Evolutionary conservation across 2,329 filamentous ascomycete genomes (phyloP), one percentile per base, ranked within the genome.

Genomic region (Sclerotinia subarctica): DNA sequence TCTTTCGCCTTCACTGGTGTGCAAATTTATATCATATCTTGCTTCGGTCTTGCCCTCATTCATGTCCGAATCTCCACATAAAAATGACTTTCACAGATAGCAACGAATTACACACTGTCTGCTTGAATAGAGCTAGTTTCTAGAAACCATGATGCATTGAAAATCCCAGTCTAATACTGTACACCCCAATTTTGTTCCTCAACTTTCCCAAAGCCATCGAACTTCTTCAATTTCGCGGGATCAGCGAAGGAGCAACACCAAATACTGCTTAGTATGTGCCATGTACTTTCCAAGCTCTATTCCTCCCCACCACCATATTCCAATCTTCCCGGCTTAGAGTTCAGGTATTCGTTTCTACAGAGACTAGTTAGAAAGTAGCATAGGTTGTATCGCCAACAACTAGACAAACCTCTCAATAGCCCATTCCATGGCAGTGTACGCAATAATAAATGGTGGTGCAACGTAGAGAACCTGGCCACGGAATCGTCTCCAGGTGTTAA

Each of bases 401-500:
- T n/a, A 44, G 46, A 82, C 88, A 76, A 86, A 98, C 95, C 89
- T 88, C 82, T 97, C 89, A 77, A 87, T 90, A 73, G 95, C 94
- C 95, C 95, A 99, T 79, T 91, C 82, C 90, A 98, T 91, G 73
- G 88, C 78, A 78, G 89, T 88, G 84, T 98, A 99, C 74, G 86
- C 93, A 74, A 85, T 80, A 72, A 95, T 76, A 75, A 97, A 82
- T 51, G 94, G 90, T 69, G 95, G 91, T 35, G 89, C 86, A 81
- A 94, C 89, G 86, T 94, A 99, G 75, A 98, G 88, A 74, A 96
- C 88, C 85, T 98, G 95, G 75, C 85, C 81, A 79, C 88, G 89
- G 82, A 90, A 91, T 77, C 95, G 89, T 81, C 95, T 90, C 86
- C 91, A 96, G 76, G 88, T 90, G 87, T 99, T 99, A 90, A 98